phyloP scores from a whole-genome alignment of 352 stramenopile species.

The Globisporangium lucens region DNA sequence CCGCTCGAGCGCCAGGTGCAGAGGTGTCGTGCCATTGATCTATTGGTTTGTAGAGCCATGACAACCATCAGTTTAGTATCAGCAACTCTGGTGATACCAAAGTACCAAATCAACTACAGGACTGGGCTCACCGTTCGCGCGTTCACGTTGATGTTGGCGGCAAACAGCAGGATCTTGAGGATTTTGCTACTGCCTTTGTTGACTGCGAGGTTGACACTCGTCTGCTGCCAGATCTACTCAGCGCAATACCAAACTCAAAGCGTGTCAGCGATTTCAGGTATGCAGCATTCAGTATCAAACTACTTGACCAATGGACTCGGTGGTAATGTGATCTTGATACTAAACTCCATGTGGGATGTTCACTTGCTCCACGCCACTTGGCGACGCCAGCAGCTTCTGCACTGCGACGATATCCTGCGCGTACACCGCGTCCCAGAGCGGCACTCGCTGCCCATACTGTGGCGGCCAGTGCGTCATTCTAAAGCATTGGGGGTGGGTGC shows the following conservation, averaged over 20 bases:
- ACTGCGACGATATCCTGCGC: conserved; percentile 26
- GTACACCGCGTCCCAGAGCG: conserved; percentile 68
- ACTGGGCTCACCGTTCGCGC: conserved; percentile 31
- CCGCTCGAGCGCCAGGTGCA: conserved; percentile 50
- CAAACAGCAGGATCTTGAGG: conserved; percentile 52
- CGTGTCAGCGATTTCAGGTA: not conserved
- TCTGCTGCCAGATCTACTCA: conserved; percentile 54
- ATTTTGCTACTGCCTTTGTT: conserved; percentile 51
- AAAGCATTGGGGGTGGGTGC: too few species aligned
- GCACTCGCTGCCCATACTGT: conserved; percentile 34
- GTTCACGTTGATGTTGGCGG: conserved; percentile 35
- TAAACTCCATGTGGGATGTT: conserved; percentile 49
- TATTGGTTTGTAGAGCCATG: conserved; percentile 8
- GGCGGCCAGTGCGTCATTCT: conserved; percentile 37
- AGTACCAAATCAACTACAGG: not conserved
- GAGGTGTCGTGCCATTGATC: conserved; percentile 59
- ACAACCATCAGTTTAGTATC: not conserved
- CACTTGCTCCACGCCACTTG: conserved; percentile 31
- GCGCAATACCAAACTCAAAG: not conserved
- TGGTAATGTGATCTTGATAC: not conserved
- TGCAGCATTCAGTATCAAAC: not conserved
- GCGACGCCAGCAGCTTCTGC: conserved; percentile 40
- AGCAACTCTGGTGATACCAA: not conserved
- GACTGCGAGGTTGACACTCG: conserved; percentile 56
- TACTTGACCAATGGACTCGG: not conserved